Evolutionary conservation across 2,329 filamentous ascomycete species (phyloP).

Genomic region (Xylariales sp.): DNA sequence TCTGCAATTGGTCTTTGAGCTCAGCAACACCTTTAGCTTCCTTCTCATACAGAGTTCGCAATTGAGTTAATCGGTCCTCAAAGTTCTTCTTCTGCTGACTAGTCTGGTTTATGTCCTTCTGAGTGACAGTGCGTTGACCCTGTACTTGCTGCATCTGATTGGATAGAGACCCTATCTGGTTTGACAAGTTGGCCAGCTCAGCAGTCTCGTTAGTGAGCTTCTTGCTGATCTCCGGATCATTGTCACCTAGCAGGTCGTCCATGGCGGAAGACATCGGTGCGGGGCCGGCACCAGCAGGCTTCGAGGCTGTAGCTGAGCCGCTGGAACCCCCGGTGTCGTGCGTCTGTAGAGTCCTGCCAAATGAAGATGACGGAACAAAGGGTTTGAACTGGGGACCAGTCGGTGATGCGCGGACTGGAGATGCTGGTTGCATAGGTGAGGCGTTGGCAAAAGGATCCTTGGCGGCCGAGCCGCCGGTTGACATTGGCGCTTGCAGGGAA

Average conservation of each 20-base stretch:
- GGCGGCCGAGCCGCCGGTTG: slow-evolving; percentile 67
- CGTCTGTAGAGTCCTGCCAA: slow-evolving; percentile 75
- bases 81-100: slow-evolving; percentile 89
- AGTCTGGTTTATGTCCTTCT: slow-evolving; percentile 77
- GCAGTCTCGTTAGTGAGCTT: slow-evolving; percentile 85
- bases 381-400: slow-evolving; percentile 68
- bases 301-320: slow-evolving; percentile 36
- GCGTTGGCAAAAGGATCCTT: slow-evolving; percentile 60
- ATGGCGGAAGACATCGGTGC: slow-evolving; percentile 45
- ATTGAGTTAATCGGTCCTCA: slow-evolving; percentile 79
- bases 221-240: slow-evolving; percentile 81
- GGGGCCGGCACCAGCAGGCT: too few relatives aligned
- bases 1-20: slow-evolving; percentile 75
- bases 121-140: slow-evolving; percentile 70
- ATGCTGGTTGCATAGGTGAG: slow-evolving; percentile 43
- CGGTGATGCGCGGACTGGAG: slow-evolving; percentile 46
- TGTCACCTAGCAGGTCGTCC: slow-evolving; percentile 88
- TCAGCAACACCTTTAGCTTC: slow-evolving; percentile 83
- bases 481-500: slow-evolving; percentile 57
- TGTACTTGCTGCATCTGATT: slow-evolving; percentile 95
- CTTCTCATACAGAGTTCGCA: slow-evolving; percentile 85
- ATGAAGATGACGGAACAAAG: slow-evolving; percentile 87
- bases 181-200: slow-evolving; percentile 92
- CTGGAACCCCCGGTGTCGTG: slow-evolving; percentile 67
- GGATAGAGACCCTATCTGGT: slow-evolving; percentile 85